Conservation (phyloP, 345 rosid genomes). For the Eutrema yunnanense region DNA sequence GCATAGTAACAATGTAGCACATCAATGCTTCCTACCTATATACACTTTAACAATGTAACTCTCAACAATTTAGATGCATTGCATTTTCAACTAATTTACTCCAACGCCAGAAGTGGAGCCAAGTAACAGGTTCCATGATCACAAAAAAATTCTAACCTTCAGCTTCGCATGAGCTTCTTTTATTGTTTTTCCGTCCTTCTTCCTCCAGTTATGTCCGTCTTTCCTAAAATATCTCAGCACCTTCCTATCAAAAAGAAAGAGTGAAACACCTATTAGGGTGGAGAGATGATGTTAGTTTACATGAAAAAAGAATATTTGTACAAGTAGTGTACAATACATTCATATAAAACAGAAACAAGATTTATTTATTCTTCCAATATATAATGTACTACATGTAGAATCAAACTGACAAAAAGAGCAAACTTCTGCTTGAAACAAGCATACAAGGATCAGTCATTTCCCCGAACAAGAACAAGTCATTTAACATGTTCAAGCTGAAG, state of each 20-base stretch:
- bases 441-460: not conserved
- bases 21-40: conserved; percentile 91
- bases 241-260: conserved; percentile 87
- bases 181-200: conserved; percentile 82
- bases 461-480: not conserved
- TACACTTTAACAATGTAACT: conserved; percentile 29
- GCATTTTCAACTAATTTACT: not conserved
- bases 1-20: conserved; percentile 95
- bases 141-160: conserved; percentile 37
- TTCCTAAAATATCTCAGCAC: conserved; percentile 86
- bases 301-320: not conserved
- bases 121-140: not conserved
- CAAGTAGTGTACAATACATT: no score
- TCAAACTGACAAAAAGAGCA: not conserved
- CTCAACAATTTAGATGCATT: conserved; percentile 5
- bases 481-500: not conserved
- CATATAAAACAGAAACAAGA: not conserved
- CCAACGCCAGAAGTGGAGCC: not conserved
- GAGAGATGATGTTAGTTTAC: conserved; percentile 23
- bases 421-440: not conserved
- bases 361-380: not conserved
- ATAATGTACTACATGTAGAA: not conserved
- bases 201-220: conserved; percentile 94
- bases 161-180: conserved; percentile 94
- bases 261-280: conserved; percentile 73